Evolutionary conservation across 768 basidiomycete genomes (phyloP).

Genomic region (Pisolithus tinctorius): DNA sequence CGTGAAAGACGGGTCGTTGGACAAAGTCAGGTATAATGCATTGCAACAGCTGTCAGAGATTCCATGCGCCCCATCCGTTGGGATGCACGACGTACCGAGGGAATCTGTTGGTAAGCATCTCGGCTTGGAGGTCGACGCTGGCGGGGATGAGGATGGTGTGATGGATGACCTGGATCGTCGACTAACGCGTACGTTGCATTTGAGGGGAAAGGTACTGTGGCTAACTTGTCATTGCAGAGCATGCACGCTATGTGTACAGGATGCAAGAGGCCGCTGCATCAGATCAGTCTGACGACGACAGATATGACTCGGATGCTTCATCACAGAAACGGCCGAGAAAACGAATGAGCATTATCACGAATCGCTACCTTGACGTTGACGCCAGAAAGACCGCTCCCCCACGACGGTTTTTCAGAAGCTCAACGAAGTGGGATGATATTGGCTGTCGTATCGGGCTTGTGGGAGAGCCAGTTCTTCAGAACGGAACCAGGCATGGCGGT

Average conservation of each 20-base stretch:
- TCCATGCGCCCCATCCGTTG: conserved; percentile 76
- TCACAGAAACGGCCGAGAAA: conserved; percentile 35
- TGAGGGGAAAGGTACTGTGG: background rate
- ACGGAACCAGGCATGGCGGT: conserved; percentile 8
- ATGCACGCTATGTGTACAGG: conserved; percentile 57
- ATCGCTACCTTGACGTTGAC: conserved; percentile 47
- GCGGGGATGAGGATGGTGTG: conserved; percentile 31
- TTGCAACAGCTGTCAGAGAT: conserved; percentile 53
- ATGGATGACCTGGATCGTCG: conserved; percentile 61
- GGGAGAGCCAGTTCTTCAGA: conserved; percentile 18
- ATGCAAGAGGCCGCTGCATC: conserved; percentile 46
- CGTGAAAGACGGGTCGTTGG: conserved; percentile 68
- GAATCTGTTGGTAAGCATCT: conserved; percentile 62
- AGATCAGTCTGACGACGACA: conserved; percentile 44
- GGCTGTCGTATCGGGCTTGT: conserved; percentile 19
- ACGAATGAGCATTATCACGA: conserved; percentile 65
- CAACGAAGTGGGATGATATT: conserved; percentile 29
- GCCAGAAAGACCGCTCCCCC: conserved; percentile 26
- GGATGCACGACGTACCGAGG: conserved; percentile 75
- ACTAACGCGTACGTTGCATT: conserved; percentile 53
- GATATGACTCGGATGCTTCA: conserved; percentile 46
- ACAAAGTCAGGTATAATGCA: conserved; percentile 64
- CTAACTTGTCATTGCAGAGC: conserved; percentile 36
- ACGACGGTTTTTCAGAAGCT: conserved; percentile 56
- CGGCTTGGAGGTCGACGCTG: conserved; percentile 44